Percentiles rank a stretch among this genome's conserved stretches.
Evolutionary conservation across 1,139 yeast species (phyloP).

Genomic region (Chernovozyma sophiae-reginae): DNA sequence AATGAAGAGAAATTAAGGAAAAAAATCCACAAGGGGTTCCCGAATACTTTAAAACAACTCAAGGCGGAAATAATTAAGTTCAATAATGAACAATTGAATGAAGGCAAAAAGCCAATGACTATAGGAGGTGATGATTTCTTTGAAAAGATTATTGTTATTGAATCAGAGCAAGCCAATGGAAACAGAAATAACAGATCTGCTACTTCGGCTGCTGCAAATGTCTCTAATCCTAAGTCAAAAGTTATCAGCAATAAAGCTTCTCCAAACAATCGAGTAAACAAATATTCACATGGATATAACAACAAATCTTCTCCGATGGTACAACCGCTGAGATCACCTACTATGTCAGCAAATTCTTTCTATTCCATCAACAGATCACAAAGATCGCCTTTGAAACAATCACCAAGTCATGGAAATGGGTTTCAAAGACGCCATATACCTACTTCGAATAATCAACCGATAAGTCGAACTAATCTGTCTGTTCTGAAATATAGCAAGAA

Average conservation of each 20-base stretch:
- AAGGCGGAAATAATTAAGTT: conserved; percentile 45
- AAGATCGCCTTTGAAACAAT: not conserved
- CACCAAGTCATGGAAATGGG: not conserved
- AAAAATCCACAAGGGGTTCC: conserved; percentile 61
- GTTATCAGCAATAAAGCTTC: conserved; percentile 5
- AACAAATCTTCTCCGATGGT: conserved; percentile 1
- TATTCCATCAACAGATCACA: not conserved
- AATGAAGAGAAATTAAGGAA: conserved; percentile 78
- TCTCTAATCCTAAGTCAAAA: not conserved
- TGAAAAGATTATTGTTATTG: conserved; percentile 38
- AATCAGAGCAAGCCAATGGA: conserved; percentile 27
- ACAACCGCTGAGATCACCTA: not conserved
- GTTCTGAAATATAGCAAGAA: not conserved
- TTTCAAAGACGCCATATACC: not conserved
- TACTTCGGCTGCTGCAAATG: not conserved
- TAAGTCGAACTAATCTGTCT: not conserved
- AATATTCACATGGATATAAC: not conserved
- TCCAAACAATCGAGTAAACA: conserved; percentile 3
- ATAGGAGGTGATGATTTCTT: conserved; percentile 47
- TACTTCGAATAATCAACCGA: not conserved
- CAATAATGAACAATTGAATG: conserved; percentile 29
- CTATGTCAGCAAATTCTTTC: too few relatives aligned
- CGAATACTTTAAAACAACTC: conserved; percentile 54
- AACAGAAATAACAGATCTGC: not conserved
- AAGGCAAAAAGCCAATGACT: conserved; percentile 36